A percentile compares a stretch with the other conserved stretches of the same genome.
phyloP scores from a whole-genome alignment of 345 rosid genomes.

The Trapa bicornis region DNA sequence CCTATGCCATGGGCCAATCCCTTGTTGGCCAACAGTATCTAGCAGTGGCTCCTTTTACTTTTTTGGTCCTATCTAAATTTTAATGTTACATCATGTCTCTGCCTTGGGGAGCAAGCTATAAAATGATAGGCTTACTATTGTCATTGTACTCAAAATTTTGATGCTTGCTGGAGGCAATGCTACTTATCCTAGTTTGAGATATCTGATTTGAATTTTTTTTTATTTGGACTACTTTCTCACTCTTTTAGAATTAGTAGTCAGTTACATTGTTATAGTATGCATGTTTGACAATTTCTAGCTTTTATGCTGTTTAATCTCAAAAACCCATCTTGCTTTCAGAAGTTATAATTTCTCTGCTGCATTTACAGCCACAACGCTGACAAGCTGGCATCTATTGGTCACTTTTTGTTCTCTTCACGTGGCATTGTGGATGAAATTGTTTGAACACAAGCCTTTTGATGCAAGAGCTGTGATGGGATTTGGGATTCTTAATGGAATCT shows the following conservation, averaged over 20 bases:
- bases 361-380: constrained; percentile 85
- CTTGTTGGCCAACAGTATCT: neutral
- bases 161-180: neutral
- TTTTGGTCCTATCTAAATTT: too few species aligned
- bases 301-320: neutral
- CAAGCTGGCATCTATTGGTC: constrained; percentile 99
- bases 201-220: neutral
- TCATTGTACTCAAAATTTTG: neutral
- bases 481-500: constrained; percentile 93
- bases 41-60: too few species aligned
- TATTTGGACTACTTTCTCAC: neutral
- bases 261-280: neutral
- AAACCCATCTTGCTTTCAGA: neutral
- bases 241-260: neutral
- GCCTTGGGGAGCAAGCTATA: neutral
- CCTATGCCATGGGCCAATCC: neutral
- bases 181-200: neutral
- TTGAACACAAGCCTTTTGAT: constrained; percentile 99
- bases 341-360: constrained; percentile 3
- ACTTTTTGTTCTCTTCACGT: constrained; percentile 98
- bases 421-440: constrained; percentile 91
- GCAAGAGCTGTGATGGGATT: constrained; percentile 99
- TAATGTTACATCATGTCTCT: too few species aligned
- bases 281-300: neutral
- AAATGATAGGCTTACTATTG: neutral